A percentile compares a stretch with the other conserved stretches of the same genome.
Conservation (phyloP, 1,284 basidiomycete genomes). For the Ganoderma meredithae region DNA sequence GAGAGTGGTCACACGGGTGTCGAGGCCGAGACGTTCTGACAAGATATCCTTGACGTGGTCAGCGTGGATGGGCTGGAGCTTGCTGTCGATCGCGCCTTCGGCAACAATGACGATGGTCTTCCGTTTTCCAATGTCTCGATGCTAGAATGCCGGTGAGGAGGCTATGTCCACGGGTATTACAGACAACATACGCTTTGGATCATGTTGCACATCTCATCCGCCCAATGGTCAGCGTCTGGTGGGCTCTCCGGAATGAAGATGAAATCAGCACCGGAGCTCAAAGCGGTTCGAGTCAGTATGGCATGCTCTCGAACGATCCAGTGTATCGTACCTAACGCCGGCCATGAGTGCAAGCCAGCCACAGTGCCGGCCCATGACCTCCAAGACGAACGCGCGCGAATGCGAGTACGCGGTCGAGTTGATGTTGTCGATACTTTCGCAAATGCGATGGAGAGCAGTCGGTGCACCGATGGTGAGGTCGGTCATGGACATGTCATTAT, state of each 20-base stretch:
- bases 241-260: slow-evolving; percentile 97
- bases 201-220: slow-evolving; percentile 90
- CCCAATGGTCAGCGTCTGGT: slow-evolving; percentile 84
- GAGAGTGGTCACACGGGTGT: slow-evolving; percentile 97
- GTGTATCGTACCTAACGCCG: slow-evolving; percentile 76
- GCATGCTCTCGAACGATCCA: background rate
- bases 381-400: slow-evolving; percentile 97
- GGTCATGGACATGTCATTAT: slow-evolving; percentile 99
- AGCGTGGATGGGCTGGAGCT: slow-evolving; percentile 90
- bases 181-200: slow-evolving; percentile 71
- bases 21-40: slow-evolving; percentile 86
- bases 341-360: slow-evolving; percentile 97
- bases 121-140: slow-evolving; percentile 92
- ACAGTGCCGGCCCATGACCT: slow-evolving; percentile 99
- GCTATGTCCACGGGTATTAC: background rate
- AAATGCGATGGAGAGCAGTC: slow-evolving; percentile 95
- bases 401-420: slow-evolving; percentile 97
- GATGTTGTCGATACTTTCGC: slow-evolving; percentile 98
- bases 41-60: slow-evolving; percentile 93
- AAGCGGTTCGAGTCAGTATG: background rate
- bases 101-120: slow-evolving; percentile 99
- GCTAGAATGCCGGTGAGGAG: slow-evolving; percentile 53
- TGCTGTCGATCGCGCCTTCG: slow-evolving; percentile 90
- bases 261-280: slow-evolving; percentile 92
- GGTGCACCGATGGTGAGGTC: slow-evolving; percentile 97